Conservation (phyloP, 2,329 filamentous ascomycete genomes). For the Mycosphaerelloides madeirae region DNA sequence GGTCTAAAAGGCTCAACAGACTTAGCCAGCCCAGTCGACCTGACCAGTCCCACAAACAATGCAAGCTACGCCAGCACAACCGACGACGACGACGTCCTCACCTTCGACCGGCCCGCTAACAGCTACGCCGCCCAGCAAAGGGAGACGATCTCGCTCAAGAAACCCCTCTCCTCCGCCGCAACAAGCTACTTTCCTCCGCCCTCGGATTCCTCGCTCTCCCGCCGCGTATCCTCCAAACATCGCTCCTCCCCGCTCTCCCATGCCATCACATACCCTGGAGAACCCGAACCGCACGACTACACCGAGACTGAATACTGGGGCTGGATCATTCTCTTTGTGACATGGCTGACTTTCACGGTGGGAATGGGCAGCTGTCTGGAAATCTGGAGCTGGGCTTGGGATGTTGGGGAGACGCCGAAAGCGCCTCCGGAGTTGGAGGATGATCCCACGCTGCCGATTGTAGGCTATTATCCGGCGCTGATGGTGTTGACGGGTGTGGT, state of each 20-base stretch:
- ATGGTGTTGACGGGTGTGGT: constrained; percentile 92
- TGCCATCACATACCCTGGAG: constrained; percentile 13
- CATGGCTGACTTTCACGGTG: constrained; percentile 92
- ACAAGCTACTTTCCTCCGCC: constrained; percentile 26
- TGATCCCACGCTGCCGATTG: constrained; percentile 88
- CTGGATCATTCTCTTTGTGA: constrained; percentile 84
- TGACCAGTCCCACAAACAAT: constrained; percentile 43
- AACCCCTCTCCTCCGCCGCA: constrained; percentile 20
- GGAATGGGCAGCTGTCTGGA: constrained; percentile 95
- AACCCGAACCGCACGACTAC: constrained; percentile 71
- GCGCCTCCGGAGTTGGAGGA: constrained; percentile 93
- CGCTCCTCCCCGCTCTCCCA: constrained; percentile 26
- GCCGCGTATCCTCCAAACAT: constrained; percentile 15
- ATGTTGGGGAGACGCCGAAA: constrained; percentile 92
- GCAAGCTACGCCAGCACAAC: constrained; percentile 67
- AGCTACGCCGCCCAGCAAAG: constrained; percentile 12
- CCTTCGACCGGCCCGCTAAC: constrained; percentile 47
- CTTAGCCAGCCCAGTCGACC: constrained; percentile 27
- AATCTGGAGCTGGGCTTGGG: constrained; percentile 98
- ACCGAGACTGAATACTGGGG: constrained; percentile 97
- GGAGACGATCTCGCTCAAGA: constrained; percentile 8
- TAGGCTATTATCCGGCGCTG: constrained; percentile 92
- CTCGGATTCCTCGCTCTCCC: constrained; percentile 15
- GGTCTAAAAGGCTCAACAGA: constrained; percentile 11
- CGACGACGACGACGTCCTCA: constrained; percentile 74